Evolutionary conservation across 768 basidiomycete species (phyloP), one percentile per base, ranked within the genome.

Genomic region (Rhizopogon rudus): DNA sequence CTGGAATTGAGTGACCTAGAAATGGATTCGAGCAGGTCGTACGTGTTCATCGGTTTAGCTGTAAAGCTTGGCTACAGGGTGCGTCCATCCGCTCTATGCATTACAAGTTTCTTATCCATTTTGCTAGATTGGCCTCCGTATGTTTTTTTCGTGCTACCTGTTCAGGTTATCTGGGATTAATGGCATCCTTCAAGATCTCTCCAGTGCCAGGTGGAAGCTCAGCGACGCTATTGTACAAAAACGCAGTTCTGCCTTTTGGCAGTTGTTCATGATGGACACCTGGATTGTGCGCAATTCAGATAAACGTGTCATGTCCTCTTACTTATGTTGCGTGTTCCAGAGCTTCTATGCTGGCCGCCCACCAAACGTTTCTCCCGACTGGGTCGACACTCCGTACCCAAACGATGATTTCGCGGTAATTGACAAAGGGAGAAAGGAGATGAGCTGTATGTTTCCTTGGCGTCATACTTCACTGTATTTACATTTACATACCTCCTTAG

Each of bases 191-290:
- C 6, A 51, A 88, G 86, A 88, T 64, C 70, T 87, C 37, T 78
- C 84, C 54, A 77, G 81, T 49, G 70, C 74, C 6, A 75, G 83
- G 28, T 89, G 86, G 82, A 77, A 81, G 29, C 71, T 89, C 5
- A 72, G 76, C 16, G 72, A 76, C 28, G 66, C 69, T 20, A 66
- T 73, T 40, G 65, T 72, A 16, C 72, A 82, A 55, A 71, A 75
- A 53, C 80, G 87, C 16, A 77, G 74, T 52, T 73, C 73, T 20
- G 69, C 85, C 10, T 88, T 88, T 63, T 91, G 87, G 85, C 80
- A 84, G 46, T 65, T 88, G n/a, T 88, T 85, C 61, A 60, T 73
- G 25, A 64, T 80, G 29, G 88, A 89, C 61, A 82, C 83, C 0
- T 81, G 80, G 76, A 67, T 79, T 40, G 88, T 89, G 61, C 71